Base-by-base conservation (phyloP, 1,139 yeast species). In the Diutina pseudorugosa region DNA sequence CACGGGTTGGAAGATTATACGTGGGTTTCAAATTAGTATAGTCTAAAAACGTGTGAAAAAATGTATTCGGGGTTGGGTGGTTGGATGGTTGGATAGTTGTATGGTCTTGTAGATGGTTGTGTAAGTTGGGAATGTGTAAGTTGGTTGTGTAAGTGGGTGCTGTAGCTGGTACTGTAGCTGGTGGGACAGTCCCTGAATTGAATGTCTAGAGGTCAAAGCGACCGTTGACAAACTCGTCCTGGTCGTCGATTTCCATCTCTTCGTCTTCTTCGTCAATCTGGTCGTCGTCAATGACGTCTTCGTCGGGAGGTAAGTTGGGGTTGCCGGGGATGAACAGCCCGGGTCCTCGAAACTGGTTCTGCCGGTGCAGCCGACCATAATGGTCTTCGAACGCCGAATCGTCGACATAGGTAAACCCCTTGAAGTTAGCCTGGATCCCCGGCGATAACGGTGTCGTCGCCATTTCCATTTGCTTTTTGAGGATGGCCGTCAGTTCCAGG, bases 371-470 rank as follows among this genome's bases (percentile, higher is more conserved):
- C 61, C 71, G 70, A 51, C 76, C 73, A 58, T 85, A 84, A 65
- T 85, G 89, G 60, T 89, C 96, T 61, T 89, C 95, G 75, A 91
- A 83, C 25, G 94, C 80, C n/a, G 94, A 85, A 59, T 87, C 97
- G 64, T 90, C 97, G 50, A 93, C 97, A 67, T 87, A 93, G 0
- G 98, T 91, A 65, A 91, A 91, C 0, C 98, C 98, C 62, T 89
- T 88, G 69, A 93, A 93, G 64, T 90, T 90, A 53, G 95, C 97
- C 70, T 93, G 98, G 61, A 91, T 82, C 0, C 95, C 96, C 2
- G 96, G 96, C 9, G 95, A 84, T 57, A 93, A 72, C 33, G 98
- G 98, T 2, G 96, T 87, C 7, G 87, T 75, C 1, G 79, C 79
- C 59, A 83, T 76, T 66, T 80, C 79, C 68, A 78, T 68, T 27